Base-by-base conservation (phyloP, 768 basidiomycete genomes). In the Psilocybe tampanensis region DNA sequence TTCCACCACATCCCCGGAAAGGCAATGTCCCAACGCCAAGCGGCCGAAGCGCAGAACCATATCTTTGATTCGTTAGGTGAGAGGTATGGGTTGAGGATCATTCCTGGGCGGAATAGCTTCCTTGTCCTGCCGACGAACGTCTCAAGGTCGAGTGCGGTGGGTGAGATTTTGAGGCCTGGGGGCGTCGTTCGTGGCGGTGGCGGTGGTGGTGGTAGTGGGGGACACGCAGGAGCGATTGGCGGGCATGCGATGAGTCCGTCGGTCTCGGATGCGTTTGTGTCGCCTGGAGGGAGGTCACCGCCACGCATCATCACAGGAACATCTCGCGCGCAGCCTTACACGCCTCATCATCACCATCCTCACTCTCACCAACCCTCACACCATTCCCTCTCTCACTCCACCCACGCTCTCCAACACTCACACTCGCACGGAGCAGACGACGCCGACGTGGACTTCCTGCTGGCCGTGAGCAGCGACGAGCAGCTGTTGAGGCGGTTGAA, bases 1-100 rank as follows among this genome's bases (percentile, higher is more conserved):
- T 29, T 29, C 29, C 29, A 29, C 4, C 29, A 29, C 29, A 29
- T 72, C 74, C 39, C 69, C 84, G 0, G 89, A 91, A 64, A 78
- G 88, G 11, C 84, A 83, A 54, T 95, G 93, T 93, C 92, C 0
- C 81, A 88, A 29, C 76, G 93, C 19, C 92, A 94, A 67, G 93
- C 93, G 1, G 90, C 91, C 0, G 92, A 94, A 68, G 93, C 93
- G 19, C 93, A 94, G 72, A 95, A 95, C 71, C 93, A 94, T 64
- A 91, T 94, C 60, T 94, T 92, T 66, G 92, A 93, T 69, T 84
- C 83, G 83, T 84, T 92, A 32, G 91, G 91, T 41, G 91, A 93
- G 67, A 85, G 89, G 0, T 93, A 90, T 66, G 88, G 89, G 1
- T 74, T 94, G 8, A 86, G 92, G 21, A 93, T 93, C 66, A 89